Percentiles rank a stretch among this genome's conserved stretches.
Evolutionary conservation across 768 basidiomycete species (phyloP).

Genomic region (Tylopilus sp.): DNA sequence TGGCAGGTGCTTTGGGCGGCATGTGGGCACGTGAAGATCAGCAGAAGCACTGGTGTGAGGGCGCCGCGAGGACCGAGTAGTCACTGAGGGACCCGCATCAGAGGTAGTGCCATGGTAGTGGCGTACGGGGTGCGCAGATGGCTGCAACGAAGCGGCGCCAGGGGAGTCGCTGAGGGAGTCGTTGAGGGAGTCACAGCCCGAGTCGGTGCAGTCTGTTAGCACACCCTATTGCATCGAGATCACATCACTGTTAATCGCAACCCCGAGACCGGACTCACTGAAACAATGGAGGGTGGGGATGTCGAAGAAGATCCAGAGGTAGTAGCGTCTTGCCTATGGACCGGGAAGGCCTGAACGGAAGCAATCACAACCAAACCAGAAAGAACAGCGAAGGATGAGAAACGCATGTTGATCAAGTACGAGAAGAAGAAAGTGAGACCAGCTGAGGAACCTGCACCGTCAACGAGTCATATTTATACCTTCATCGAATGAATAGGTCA

Average conservation of each 20-base stretch:
- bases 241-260: not conserved
- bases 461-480: not conserved
- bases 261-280: not conserved
- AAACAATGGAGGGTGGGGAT: not conserved
- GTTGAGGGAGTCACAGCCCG: not conserved
- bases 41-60: too few species aligned
- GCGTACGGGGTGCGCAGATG: not conserved
- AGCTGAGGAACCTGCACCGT: not conserved
- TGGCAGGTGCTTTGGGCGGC: too few species aligned
- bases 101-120: not conserved
- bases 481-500: not conserved
- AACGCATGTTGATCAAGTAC: not conserved
- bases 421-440: not conserved
- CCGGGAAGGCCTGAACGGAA: not conserved
- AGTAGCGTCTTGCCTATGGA: not conserved
- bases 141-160: not conserved
- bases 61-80: not conserved
- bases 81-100: not conserved
- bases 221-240: not conserved
- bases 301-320: not conserved
- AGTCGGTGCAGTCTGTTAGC: not conserved
- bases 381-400: not conserved
- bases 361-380: not conserved
- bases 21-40: too few species aligned
- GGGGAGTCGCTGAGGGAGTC: not conserved